These are phyloP conservation scores for Aspergillus luchuensis DNA, from an alignment of 2,329 filamentous ascomycete species.

Conservation along the genomic window DNA sequence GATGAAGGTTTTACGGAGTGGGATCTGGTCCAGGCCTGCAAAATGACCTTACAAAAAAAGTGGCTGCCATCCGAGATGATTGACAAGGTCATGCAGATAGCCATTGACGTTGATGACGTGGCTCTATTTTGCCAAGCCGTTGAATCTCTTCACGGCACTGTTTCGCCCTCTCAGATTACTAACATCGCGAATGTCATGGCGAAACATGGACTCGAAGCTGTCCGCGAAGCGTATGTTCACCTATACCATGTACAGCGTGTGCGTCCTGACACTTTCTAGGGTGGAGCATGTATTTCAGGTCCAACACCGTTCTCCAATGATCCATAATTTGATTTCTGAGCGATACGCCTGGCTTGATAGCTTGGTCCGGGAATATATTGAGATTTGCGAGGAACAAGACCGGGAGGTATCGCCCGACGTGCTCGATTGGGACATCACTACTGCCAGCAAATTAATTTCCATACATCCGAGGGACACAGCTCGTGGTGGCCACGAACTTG, in stretches of 20 bases:
- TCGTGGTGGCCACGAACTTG: neutral
- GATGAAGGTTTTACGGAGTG: neutral
- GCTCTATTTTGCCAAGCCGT: neutral
- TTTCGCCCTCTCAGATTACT: neutral
- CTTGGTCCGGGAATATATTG: neutral
- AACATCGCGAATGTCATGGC: neutral
- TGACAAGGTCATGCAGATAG: neutral
- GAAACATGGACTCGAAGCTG: neutral
- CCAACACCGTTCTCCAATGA: too few species aligned
- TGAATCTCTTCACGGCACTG: neutral
- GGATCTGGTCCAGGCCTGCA: neutral
- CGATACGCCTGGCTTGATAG: too few species aligned
- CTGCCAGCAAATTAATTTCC: neutral
- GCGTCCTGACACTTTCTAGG: neutral
- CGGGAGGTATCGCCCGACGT: neutral
- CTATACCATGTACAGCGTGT: neutral
- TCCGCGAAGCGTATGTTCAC: neutral
- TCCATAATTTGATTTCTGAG: too few species aligned
- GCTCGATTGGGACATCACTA: neutral
- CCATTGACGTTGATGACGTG: neutral
- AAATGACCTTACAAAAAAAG: neutral
- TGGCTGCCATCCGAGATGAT: too few species aligned
- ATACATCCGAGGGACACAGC: neutral
- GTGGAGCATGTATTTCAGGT: neutral
- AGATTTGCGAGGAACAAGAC: neutral